These are phyloP conservation scores for Leccinum longicurvipes DNA, from an alignment of 768 basidiomycete genomes.

Conservation along the genomic window DNA sequence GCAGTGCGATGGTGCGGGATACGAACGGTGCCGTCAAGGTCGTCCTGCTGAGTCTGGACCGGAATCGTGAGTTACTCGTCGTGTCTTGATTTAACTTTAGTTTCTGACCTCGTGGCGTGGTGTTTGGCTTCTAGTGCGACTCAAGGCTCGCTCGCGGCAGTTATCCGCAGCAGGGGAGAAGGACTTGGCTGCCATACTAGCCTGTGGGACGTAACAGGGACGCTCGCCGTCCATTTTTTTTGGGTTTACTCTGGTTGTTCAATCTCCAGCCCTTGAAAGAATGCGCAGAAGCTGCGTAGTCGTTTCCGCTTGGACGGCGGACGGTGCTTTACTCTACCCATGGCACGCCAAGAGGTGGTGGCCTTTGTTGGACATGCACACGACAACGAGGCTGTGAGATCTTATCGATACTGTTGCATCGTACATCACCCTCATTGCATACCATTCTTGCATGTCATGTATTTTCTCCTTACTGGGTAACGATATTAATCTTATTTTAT, in stretches of 20 bases:
- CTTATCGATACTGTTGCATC: slow-evolving; percentile 13
- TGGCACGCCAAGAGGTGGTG: slow-evolving; percentile 29
- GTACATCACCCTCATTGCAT: slow-evolving; percentile 27
- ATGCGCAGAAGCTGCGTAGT: slow-evolving; percentile 2
- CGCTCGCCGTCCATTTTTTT: background rate
- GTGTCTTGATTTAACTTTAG: slow-evolving; percentile 11
- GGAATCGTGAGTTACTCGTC: slow-evolving; percentile 65
- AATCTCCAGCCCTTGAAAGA: background rate
- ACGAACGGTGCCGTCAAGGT: slow-evolving; percentile 66
- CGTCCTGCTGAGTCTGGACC: slow-evolving; percentile 85
- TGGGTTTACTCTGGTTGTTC: background rate
- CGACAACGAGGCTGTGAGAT: slow-evolving; percentile 4
- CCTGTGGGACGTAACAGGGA: slow-evolving; percentile 28
- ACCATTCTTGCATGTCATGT: slow-evolving; percentile 10
- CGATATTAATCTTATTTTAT: background rate
- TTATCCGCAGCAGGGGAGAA: slow-evolving; percentile 83
- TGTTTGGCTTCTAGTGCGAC: slow-evolving; percentile 58
- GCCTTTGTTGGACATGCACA: slow-evolving; percentile 1
- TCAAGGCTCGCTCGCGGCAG: slow-evolving; percentile 86
- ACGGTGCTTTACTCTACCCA: slow-evolving; percentile 9
- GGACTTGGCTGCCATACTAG: slow-evolving; percentile 73
- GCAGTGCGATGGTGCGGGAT: slow-evolving; percentile 32
- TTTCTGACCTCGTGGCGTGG: slow-evolving; percentile 5
- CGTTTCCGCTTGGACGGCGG: background rate
- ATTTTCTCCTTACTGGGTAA: slow-evolving; percentile 1